Conservation (phyloP, 2,329 filamentous ascomycete genomes). For the Plenodomus lindquistii region DNA sequence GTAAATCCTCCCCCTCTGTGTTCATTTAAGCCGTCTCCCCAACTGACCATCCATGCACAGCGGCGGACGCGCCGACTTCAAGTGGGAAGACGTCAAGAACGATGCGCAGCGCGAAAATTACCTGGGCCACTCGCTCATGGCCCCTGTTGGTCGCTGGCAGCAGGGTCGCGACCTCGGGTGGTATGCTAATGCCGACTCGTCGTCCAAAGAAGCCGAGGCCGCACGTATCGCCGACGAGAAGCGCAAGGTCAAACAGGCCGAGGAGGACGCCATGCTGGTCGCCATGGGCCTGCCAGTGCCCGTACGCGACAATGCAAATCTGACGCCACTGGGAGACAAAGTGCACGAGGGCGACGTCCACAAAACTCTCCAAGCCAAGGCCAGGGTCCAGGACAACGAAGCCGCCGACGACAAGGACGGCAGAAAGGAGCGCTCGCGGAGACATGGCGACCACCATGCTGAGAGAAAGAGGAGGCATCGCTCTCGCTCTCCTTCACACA, state of each 20-base stretch:
- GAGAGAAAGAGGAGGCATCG: constrained; percentile 29
- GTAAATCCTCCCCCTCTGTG: constrained; percentile 34
- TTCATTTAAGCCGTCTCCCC: constrained; percentile 4
- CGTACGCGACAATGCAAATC: constrained; percentile 66
- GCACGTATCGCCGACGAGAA: constrained; percentile 70
- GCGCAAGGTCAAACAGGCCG: constrained; percentile 81
- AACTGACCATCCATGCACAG: constrained; percentile 44
- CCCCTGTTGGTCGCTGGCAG: constrained; percentile 90
- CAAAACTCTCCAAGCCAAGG: constrained; percentile 56
- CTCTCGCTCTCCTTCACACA: constrained; percentile 32
- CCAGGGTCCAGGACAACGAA: constrained; percentile 43
- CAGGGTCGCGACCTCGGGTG: constrained; percentile 71
- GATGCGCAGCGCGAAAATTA: constrained; percentile 88
- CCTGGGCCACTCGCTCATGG: constrained; percentile 89
- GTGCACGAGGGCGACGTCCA: constrained; percentile 60
- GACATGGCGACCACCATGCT: constrained; percentile 29
- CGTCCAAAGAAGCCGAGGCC: constrained; percentile 60
- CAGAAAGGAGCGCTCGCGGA: constrained; percentile 29
- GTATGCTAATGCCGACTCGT: constrained; percentile 65
- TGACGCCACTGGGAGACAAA: constrained; percentile 60
- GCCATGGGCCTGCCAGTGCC: constrained; percentile 80
- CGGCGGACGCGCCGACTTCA: constrained; percentile 89
- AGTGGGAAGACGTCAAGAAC: constrained; percentile 90
- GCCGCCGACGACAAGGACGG: constrained; percentile 8
- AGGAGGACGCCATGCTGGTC: constrained; percentile 85